A percentile compares a stretch with the other conserved stretches of the same genome.
Conservation (phyloP, 1,284 basidiomycete species). For the Coniferiporia weirii region DNA sequence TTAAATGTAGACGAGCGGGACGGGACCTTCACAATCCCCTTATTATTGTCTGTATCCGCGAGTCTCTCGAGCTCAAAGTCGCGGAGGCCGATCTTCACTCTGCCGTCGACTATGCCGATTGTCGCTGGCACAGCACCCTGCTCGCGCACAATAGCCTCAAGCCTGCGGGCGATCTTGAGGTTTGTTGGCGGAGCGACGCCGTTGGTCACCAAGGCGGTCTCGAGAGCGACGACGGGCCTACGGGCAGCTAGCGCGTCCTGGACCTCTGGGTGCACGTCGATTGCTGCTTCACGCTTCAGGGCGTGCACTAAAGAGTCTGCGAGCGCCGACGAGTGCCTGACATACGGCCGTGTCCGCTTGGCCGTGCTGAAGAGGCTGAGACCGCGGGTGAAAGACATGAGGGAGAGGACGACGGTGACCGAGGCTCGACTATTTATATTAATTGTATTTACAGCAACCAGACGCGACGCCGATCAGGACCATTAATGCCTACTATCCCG, state of each 20-base stretch:
- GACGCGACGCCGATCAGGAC: not conserved
- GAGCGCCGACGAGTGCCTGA: not conserved
- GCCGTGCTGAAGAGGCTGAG: not conserved
- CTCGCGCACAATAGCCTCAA: constrained; percentile 76
- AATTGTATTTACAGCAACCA: too few species aligned
- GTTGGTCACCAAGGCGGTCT: constrained; percentile 90
- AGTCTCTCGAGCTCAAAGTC: constrained; percentile 64
- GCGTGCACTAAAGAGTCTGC: not conserved
- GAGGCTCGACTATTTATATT: too few species aligned
- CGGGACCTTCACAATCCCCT: constrained; percentile 30
- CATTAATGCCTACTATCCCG: not conserved
- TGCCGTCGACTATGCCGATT: constrained; percentile 80
- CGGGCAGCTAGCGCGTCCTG: constrained; percentile 62
- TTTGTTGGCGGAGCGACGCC: constrained; percentile 84
- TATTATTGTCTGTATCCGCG: constrained; percentile 46
- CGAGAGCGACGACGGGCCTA: constrained; percentile 68
- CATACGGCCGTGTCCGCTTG: not conserved
- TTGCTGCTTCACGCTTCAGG: constrained; percentile 6
- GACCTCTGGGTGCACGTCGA: constrained; percentile 77
- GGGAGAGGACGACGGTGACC: not conserved
- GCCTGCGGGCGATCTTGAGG: constrained; percentile 63
- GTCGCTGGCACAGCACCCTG: constrained; percentile 85
- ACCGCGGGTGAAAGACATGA: not conserved
- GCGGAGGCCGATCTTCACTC: constrained; percentile 82
- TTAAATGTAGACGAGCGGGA: not conserved